Evolutionary conservation across 192 early-diverging fungal species (phyloP).

Genomic region (Coemansia sp.): DNA sequence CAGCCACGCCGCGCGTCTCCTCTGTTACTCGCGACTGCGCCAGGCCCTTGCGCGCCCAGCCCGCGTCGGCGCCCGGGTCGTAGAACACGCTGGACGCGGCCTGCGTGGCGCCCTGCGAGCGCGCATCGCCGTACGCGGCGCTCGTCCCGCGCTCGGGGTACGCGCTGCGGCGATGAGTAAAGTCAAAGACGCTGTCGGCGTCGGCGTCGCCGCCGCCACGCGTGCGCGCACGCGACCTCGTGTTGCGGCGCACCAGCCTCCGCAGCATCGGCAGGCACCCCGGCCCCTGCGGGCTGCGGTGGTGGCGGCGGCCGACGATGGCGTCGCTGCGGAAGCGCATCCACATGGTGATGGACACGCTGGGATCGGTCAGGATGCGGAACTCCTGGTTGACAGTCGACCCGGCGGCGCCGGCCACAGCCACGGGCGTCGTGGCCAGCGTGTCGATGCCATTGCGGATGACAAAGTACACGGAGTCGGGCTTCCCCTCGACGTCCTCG

Average conservation of each 20-base stretch:
- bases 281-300: slow-evolving; percentile 4
- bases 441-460: slow-evolving; percentile 59
- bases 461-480: slow-evolving; percentile 55
- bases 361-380: slow-evolving; percentile 51
- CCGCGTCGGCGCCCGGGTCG: slow-evolving; percentile 29
- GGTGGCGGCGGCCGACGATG: slow-evolving; percentile 37
- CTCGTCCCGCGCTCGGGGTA: slow-evolving; percentile 33
- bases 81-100: slow-evolving; percentile 54
- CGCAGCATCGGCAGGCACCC: slow-evolving; percentile 46
- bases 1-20: slow-evolving; percentile 57
- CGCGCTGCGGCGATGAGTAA: slow-evolving; percentile 15
- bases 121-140: slow-evolving; percentile 35
- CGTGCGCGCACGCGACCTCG: slow-evolving; percentile 37
- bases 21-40: slow-evolving; percentile 49
- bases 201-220: too few relatives aligned
- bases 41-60: slow-evolving; percentile 30
- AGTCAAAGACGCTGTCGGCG: slow-evolving; percentile 56
- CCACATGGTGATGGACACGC: slow-evolving; percentile 55
- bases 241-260: slow-evolving; percentile 53
- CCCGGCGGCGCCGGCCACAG: slow-evolving; percentile 15
- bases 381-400: slow-evolving; percentile 57
- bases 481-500: slow-evolving; percentile 44
- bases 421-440: slow-evolving; percentile 47
- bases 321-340: slow-evolving; percentile 57
- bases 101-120: slow-evolving; percentile 48